Base-by-base conservation (phyloP, 306 rosid genomes). In the Trifolium repens region DNA sequence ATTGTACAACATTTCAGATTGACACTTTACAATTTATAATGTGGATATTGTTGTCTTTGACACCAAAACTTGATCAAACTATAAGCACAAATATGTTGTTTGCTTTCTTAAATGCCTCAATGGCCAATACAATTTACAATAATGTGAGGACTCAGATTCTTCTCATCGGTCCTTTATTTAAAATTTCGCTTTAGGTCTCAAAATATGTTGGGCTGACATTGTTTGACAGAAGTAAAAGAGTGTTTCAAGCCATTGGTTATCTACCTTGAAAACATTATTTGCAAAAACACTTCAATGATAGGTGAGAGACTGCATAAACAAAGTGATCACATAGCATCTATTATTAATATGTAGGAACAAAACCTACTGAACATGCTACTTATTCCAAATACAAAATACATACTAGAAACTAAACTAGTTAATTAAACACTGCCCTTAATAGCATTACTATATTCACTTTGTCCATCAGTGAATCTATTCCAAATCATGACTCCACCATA, bases 401-500 rank as follows among this genome's bases (percentile, higher is more conserved):
- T 7, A 37, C 42, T 37, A 37, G 42, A 39, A 39, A 39, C 1
- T 2, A 32, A 49, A 44, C n/a, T 37, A 69, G 22, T 50, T n/a
- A 24, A 15, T 76, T 67, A 77, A 35, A 77, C 54, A 52, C 79
- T 68, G 8, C 69, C 67, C 77, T 78, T 73, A 73, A 82, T 82
- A n/a, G 73, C 77, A 24, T 15, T 2, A 37, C 85, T 78, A 8
- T 82, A 82, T 4, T 43, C 60, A 32, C 4, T 73, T n/a, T 77
- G 75, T 7, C 26, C 19, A 19, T 82, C 85, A 42, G 67, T 49
- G 32, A 5, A 16, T 63, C 84, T 85, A 71, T 59, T 74, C 93
- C 93, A 90, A 3, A 90, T 55, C 96, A 90, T 90, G 13, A 90
- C 84, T 9, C 96, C 93, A 32, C 93, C 93, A 16, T 90, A 88